Conservation (phyloP, 768 basidiomycete genomes). For the Daedaleopsis nitida region DNA sequence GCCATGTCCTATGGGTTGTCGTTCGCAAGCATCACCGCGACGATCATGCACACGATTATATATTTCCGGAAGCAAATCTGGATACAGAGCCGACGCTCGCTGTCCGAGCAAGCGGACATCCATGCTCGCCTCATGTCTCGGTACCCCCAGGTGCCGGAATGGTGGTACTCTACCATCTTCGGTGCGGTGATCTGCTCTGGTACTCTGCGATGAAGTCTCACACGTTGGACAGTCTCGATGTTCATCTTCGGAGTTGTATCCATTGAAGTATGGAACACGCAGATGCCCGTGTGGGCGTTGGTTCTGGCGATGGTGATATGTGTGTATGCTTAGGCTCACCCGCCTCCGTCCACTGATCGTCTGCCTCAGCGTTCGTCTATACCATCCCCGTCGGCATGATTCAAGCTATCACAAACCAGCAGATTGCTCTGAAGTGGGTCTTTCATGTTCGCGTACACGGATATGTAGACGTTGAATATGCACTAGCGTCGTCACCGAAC, state of each 20-base stretch:
- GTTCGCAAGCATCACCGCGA: slow-evolving; percentile 79
- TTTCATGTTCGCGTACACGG: no score
- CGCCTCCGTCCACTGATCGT: neutral
- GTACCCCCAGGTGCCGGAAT: slow-evolving; percentile 80
- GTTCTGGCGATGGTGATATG: slow-evolving; percentile 68
- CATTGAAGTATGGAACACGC: slow-evolving; percentile 73
- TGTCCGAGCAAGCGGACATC: slow-evolving; percentile 81
- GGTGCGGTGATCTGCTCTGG: slow-evolving; percentile 11
- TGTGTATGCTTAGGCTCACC: slow-evolving; percentile 26
- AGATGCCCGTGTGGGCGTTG: slow-evolving; percentile 75
- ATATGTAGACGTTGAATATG: neutral
- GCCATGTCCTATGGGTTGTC: slow-evolving; percentile 79
- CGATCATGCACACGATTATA: slow-evolving; percentile 68
- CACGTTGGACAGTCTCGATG: slow-evolving; percentile 46
- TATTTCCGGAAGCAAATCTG: slow-evolving; percentile 82
- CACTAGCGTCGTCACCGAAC: slow-evolving; percentile 72
- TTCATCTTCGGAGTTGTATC: slow-evolving; percentile 68
- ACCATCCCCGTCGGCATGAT: slow-evolving; percentile 60
- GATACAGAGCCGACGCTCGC: slow-evolving; percentile 65
- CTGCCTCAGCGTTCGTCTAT: slow-evolving; percentile 37
- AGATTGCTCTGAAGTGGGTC: slow-evolving; percentile 60
- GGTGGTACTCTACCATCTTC: slow-evolving; percentile 82
- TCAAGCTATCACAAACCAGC: slow-evolving; percentile 78
- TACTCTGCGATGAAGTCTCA: no score
- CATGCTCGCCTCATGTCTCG: slow-evolving; percentile 80